Conservation (phyloP, 2,329 filamentous ascomycete species). For the Penicillium sp. region DNA sequence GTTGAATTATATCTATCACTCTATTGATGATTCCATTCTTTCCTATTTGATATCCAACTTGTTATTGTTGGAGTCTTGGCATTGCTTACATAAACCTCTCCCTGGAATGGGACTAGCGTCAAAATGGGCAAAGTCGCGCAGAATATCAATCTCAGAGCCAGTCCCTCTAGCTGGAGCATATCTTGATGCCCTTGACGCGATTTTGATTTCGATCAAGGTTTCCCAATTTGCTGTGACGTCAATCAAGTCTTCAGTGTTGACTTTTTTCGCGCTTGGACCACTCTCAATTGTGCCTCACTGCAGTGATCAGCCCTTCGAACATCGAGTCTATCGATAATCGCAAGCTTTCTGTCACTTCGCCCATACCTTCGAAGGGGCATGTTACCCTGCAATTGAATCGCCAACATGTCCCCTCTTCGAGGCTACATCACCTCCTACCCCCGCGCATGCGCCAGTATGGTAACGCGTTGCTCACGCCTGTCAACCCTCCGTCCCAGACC, state of each 20-base stretch:
- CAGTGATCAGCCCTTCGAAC: slow-evolving; percentile 20
- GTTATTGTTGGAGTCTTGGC: slow-evolving; percentile 11
- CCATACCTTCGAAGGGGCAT: slow-evolving; percentile 35
- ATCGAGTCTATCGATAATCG: slow-evolving; percentile 23
- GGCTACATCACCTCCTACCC: slow-evolving; percentile 90
- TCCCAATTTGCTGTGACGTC: background rate
- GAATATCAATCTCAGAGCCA: slow-evolving; percentile 18
- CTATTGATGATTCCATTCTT: no score
- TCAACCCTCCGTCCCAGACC: slow-evolving; percentile 67
- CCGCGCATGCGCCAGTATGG: slow-evolving; percentile 85
- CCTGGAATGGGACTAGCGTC: slow-evolving; percentile 30
- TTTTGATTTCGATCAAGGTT: background rate
- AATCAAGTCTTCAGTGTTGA: background rate
- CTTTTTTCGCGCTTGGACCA: background rate
- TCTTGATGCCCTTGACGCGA: background rate
- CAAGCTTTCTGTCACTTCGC: slow-evolving; percentile 17
- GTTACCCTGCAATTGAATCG: slow-evolving; percentile 33
- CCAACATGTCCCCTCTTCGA: slow-evolving; percentile 64
- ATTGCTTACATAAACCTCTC: slow-evolving; percentile 27
- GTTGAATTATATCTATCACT: no score
- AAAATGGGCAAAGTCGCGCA: slow-evolving; percentile 31
- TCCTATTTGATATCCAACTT: background rate
- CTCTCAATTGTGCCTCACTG: background rate
- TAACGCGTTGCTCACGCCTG: slow-evolving; percentile 85
- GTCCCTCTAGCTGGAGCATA: slow-evolving; percentile 8